phyloP scores from a whole-genome alignment of 805 yeast species.

The Kuraishia ogatae region DNA sequence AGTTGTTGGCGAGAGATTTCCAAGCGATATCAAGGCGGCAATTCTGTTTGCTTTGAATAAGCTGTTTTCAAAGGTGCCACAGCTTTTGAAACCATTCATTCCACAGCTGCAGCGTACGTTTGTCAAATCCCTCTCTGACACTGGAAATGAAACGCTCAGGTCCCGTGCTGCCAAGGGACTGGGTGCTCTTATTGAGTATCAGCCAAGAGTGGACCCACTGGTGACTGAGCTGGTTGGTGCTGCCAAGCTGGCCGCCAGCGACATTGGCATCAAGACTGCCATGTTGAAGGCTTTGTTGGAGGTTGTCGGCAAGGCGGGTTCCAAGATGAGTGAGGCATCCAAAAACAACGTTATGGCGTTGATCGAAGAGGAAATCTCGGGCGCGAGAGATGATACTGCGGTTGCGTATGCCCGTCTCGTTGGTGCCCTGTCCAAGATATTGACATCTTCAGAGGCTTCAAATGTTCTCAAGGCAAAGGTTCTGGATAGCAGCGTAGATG shows the following conservation, averaged over 20 bases:
- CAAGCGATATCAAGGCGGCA: conserved; percentile 90
- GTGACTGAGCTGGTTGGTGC: conserved; percentile 77
- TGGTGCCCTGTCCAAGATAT: conserved; percentile 66
- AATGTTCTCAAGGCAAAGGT: conserved; percentile 54
- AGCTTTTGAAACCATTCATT: conserved; percentile 85
- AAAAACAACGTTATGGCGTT: conserved; percentile 59
- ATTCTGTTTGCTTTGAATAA: conserved; percentile 77
- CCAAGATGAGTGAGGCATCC: conserved; percentile 65
- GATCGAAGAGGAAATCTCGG: conserved; percentile 61
- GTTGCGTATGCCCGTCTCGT: conserved; percentile 71
- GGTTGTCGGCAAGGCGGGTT: conserved; percentile 74
- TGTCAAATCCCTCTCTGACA: conserved; percentile 82
- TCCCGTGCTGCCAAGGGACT: conserved; percentile 83
- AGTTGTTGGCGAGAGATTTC: conserved; percentile 93
- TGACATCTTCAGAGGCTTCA: conserved; percentile 55
- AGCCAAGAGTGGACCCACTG: conserved; percentile 90
- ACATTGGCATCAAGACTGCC: conserved; percentile 70
- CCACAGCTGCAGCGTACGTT: conserved; percentile 98
- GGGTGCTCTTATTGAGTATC: conserved; percentile 80
- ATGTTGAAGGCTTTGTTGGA: conserved; percentile 80
- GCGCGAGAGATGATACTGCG: conserved; percentile 47
- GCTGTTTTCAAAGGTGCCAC: conserved; percentile 77
- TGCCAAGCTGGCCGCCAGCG: conserved; percentile 51
- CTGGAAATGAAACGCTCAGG: conserved; percentile 62
- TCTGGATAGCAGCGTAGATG: conserved; percentile 26